Base-by-base conservation (phyloP, 2,329 filamentous ascomycete species). In the Lachnellula willkommii region DNA sequence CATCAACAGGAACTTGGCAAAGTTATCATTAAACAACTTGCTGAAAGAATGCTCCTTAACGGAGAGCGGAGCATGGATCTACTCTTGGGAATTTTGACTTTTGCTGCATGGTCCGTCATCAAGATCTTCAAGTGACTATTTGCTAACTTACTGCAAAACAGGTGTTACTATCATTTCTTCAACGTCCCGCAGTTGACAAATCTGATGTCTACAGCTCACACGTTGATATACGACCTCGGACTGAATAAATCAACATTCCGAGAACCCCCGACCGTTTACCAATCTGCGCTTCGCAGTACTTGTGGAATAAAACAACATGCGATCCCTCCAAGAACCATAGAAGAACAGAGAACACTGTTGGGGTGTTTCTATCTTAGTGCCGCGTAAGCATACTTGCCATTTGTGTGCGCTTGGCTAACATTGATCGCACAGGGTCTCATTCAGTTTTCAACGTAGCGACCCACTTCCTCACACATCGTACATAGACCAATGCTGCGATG, bases 1-100 rank as follows among this genome's bases (percentile, higher is more conserved):
- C 53, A 57, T 12, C 56, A 57, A 28, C 45, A 26, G 17, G 35
- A 22, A 6, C 40, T 63, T 24, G 60, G 58, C 15, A 53, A 50
- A n/a, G 2, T 48, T 8, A 17, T 65, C 15, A 54, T 62, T 32
- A 48, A 55, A 24, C 55, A 60, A 36, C 15, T 64, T 15, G 55
- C 59, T 2, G 52, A 63, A 17, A 43, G 58, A 36, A 40, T 64
- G 5, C 26, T 60, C 20, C 32, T 61, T 8, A 50, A 60, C 5
- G 54, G 56, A 5, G 58, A 60, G 42, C 39, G 59, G 36, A 60
- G 53, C 45, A 24, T 62, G 36, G 60, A 63, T 39, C 35, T 66
- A 1, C 50, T 65, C 3, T 52, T 62, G 3, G 56, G 55, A 7
- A 17, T 52, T 24, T 22, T 63, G 1, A 60, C 52, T 20, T 63